phyloP scores from a whole-genome alignment of 495 filamentous ascomycete species.

The Pyrenula massariospora region DNA sequence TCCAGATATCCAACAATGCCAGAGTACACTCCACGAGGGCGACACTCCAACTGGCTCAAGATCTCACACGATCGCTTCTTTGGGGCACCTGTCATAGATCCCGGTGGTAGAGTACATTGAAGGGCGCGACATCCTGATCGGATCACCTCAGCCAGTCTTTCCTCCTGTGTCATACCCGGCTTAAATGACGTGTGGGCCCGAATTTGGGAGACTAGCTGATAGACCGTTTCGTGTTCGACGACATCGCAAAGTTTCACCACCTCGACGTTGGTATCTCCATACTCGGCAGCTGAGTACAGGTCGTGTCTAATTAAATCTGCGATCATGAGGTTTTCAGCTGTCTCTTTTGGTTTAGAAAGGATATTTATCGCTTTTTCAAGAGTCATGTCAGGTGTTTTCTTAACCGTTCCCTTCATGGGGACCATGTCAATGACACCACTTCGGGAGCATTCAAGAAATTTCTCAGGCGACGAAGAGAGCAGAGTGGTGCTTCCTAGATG shows the following conservation, averaged over 20 bases:
- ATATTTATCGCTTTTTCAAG: conserved; percentile 54
- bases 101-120: conserved; percentile 68
- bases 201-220: conserved; percentile 80
- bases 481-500: conserved; percentile 59
- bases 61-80: conserved; percentile 86
- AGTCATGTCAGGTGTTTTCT: conserved; percentile 53
- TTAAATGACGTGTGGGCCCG: conserved; percentile 37
- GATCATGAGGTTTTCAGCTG: conserved; percentile 97
- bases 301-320: conserved; percentile 91
- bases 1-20: conserved; percentile 86
- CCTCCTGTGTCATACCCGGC: conserved; percentile 25
- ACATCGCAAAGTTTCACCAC: conserved; percentile 63
- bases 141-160: neutral
- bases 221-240: conserved; percentile 83
- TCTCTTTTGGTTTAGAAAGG: conserved; percentile 72
- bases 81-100: conserved; percentile 90
- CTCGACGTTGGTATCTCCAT: conserved; percentile 49
- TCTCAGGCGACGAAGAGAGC: conserved; percentile 80
- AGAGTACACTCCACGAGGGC: conserved; percentile 66
- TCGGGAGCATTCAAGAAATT: conserved; percentile 67
- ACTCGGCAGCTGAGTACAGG: conserved; percentile 66
- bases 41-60: conserved; percentile 53
- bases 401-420: conserved; percentile 94
- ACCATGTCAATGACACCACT: conserved; percentile 33
- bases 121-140: conserved; percentile 61